phyloP scores from a whole-genome alignment of 352 stramenopile genomes.

The Phytopythium litorale region DNA sequence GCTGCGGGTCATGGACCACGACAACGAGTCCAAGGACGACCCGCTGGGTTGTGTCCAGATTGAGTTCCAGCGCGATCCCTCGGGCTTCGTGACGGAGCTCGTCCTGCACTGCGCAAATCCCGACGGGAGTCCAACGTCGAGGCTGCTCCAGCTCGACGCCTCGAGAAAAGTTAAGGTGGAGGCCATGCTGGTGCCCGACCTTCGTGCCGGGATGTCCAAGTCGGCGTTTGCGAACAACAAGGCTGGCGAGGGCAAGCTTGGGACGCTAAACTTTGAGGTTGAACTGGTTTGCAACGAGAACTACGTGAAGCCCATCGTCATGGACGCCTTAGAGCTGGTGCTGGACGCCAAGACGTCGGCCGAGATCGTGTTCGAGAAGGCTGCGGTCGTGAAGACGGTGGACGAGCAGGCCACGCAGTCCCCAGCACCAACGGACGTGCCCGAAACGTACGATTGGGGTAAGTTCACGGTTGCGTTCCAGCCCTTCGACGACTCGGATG shows the following conservation, averaged over 20 bases:
- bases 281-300: constrained; percentile 63
- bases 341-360: constrained; percentile 46
- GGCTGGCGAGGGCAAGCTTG: constrained; percentile 43
- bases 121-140: constrained; percentile 19
- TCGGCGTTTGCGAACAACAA: constrained; percentile 31
- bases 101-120: constrained; percentile 41
- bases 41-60: constrained; percentile 47
- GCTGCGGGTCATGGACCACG: constrained; percentile 57
- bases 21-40: constrained; percentile 44
- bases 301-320: constrained; percentile 27
- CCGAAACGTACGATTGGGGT: constrained; percentile 22
- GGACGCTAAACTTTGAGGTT: constrained; percentile 45
- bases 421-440: not conserved
- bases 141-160: constrained; percentile 36
- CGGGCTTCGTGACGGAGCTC: constrained; percentile 40
- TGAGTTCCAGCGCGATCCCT: constrained; percentile 53
- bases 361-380: constrained; percentile 35
- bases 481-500: constrained; percentile 38
- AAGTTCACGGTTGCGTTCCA: constrained; percentile 44
- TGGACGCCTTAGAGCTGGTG: constrained; percentile 15
- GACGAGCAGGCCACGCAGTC: not conserved
- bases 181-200: constrained; percentile 42
- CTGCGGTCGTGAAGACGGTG: not conserved
- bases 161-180: constrained; percentile 37
- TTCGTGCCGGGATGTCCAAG: constrained; percentile 28